Evolutionary conservation across 805 yeast genomes (phyloP), one percentile per base, ranked within the genome.

Genomic region (Myxozyma monticola): DNA sequence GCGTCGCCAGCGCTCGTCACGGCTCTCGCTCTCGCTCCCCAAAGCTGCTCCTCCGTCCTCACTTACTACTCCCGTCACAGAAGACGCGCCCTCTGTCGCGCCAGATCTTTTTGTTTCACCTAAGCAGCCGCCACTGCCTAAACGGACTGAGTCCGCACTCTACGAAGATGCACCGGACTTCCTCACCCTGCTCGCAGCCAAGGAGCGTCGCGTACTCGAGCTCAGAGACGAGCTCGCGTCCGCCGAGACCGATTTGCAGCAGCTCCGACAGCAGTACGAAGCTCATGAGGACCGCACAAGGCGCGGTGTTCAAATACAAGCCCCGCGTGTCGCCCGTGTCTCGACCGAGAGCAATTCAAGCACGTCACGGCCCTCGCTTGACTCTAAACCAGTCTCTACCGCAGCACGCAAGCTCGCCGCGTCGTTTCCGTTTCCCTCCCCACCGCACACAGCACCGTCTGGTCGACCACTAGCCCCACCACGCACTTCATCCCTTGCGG

Each of bases 141-240:
- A 29, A 7, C 28, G 38, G 21, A 18, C 46, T 18, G 51, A 51
- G 30, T 25, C 45, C 15, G 45, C 20, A 12, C 25, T 41, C 14
- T 26, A 31, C 26, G 55, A 46, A 6, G 47, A 45, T 17, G 36
- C 48, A 6, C 31, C 49, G 9, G 59, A 54, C 26, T 51, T 54
- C 31, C 60, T 68, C 42, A 61, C 69, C 24, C 62, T 67, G 41
- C 62, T 71, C 29, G 75, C 75, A 1, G 59, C 66, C 24, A 66
- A 68, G 48, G 73, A 71, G 52, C 63, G 73, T 2, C 64, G 63
- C 3, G 71, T 71, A 8, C 63, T 65, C 21, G 73, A 69, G 45
- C 62, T 71, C 28, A 51, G 63, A 17, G 65, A 62, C 40, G 68
- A 66, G 42, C 63, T 71, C 46, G 57, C 60, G 28, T 63, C 58